These are phyloP conservation scores for Rachicladosporium sp. DNA, from an alignment of 2,329 filamentous ascomycete genomes.

Conservation along the genomic window DNA sequence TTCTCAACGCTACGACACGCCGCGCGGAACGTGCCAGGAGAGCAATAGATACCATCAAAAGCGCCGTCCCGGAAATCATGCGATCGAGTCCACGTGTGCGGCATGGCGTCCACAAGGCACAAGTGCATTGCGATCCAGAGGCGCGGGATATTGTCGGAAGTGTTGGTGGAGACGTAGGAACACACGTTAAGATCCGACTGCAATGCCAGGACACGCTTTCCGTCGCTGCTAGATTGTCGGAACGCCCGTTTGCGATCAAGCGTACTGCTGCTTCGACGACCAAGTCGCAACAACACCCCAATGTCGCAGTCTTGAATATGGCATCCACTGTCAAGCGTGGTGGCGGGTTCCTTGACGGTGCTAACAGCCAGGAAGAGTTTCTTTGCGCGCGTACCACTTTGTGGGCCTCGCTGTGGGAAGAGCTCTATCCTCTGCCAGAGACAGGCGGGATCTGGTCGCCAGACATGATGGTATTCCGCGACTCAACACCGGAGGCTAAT, in stretches of 20 bases:
- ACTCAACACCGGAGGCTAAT: conserved; percentile 20
- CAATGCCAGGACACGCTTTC: conserved; percentile 40
- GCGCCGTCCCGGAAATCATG: too few species aligned
- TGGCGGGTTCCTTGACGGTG: conserved; percentile 47
- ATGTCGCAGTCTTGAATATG: conserved; percentile 48
- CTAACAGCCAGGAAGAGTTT: conserved; percentile 46
- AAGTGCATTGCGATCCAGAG: too few species aligned
- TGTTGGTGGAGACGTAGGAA: not conserved
- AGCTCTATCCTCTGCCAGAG: conserved; percentile 47
- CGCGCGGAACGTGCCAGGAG: too few species aligned
- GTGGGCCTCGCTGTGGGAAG: conserved; percentile 42
- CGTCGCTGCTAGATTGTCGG: conserved; percentile 26
- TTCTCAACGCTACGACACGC: too few species aligned
- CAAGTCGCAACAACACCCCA: conserved; percentile 12
- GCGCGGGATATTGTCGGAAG: too few species aligned
- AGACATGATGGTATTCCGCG: conserved; percentile 46
- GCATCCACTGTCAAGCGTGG: conserved; percentile 48
- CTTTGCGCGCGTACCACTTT: conserved; percentile 48
- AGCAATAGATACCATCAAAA: too few species aligned
- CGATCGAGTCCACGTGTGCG: too few species aligned
- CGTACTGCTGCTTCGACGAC: conserved; percentile 9
- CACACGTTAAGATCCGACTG: conserved; percentile 30
- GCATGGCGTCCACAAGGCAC: too few species aligned
- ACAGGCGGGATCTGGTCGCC: conserved; percentile 41
- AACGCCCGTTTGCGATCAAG: conserved; percentile 6